Evolutionary conservation across 768 basidiomycete genomes (phyloP), one percentile per base, ranked within the genome.

Genomic region (Lentinus brumalis): DNA sequence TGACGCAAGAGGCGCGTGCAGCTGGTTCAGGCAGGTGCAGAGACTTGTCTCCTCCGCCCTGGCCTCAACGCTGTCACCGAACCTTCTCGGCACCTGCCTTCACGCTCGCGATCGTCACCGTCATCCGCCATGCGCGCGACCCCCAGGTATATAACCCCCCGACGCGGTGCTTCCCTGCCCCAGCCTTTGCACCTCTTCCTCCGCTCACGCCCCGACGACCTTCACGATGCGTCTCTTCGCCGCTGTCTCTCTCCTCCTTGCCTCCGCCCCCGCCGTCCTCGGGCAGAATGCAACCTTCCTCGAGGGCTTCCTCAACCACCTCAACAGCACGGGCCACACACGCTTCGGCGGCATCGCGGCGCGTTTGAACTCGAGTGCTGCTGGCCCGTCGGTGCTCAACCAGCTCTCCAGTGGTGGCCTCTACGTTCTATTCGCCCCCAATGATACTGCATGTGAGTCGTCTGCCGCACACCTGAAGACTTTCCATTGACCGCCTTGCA

Each of bases 391-490:
- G 16, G 69, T 87, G n/a, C 71, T 87, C 38, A 49, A 66, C 6
- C 63, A 76, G 56, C 72, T 86, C n/a, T 69, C 78, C 2, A 71
- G 70, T 31, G 82, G 81, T 5, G 74, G 46, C 12, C 60, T 79
- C 41, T 77, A 73, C 59, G 82, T 84, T 0, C 62, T 89, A 14
- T 88, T 89, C 67, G 84, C 82, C 0, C 86, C 87, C 4, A 78
- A 71, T 53, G 78, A 89, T 64, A 65, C 68, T 2, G 87, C 89
- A 5, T 78, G 86, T 86, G 56, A 61, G 79, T 76, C 6, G 30
- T 35, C 49, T 35, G 50, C 46, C 45, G 39, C 21, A 50, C 18
- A 31, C 59, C 21, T 18, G 32, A 18, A 8, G 47, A 15, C 3
- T 4, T 31, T 15, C 53, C 30, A 15, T 52, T 30, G 30, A 66